Evolutionary conservation across 2,329 filamentous ascomycete genomes (phyloP).

Genomic region (Geoglossum cookeanum): DNA sequence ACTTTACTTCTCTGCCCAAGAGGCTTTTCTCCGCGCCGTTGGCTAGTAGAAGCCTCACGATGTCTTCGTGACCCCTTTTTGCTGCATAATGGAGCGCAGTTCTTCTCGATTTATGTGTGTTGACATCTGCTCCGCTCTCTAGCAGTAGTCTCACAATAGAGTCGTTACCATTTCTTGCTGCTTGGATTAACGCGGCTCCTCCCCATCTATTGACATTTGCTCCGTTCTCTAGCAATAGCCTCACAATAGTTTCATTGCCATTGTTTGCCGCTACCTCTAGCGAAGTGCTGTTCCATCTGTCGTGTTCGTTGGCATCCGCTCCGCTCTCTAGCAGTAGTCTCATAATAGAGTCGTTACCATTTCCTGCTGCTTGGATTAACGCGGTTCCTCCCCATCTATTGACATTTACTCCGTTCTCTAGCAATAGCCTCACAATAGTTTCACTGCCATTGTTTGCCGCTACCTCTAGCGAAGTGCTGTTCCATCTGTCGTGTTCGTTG

Average conservation of each 20-base stretch:
- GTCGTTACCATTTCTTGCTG: conserved; percentile 6
- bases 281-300: conserved; percentile 3
- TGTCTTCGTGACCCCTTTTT: no score
- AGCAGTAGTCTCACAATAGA: conserved; percentile 5
- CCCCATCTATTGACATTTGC: neutral
- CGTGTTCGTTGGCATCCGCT: conserved; percentile 3
- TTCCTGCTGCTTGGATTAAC: conserved; percentile 6
- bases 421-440: neutral
- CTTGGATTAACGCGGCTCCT: conserved; percentile 3
- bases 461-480: neutral
- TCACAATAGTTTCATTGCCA: conserved; percentile 2
- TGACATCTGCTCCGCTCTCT: conserved; percentile 2
- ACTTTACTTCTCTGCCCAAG: no score
- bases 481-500: neutral
- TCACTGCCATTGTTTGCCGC: neutral
- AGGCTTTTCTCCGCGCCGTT: no score
- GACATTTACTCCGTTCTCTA: no score
- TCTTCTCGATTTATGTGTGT: no score
- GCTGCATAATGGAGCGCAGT: no score
- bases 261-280: conserved; percentile 4
- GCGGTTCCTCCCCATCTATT: no score
- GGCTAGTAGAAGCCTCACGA: no score
- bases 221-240: neutral
- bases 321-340: conserved; percentile 5
- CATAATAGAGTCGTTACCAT: conserved; percentile 5